These are phyloP conservation scores for Diaporthe velutina DNA, from an alignment of 2,329 filamentous ascomycete genomes.

Conservation along the genomic window DNA sequence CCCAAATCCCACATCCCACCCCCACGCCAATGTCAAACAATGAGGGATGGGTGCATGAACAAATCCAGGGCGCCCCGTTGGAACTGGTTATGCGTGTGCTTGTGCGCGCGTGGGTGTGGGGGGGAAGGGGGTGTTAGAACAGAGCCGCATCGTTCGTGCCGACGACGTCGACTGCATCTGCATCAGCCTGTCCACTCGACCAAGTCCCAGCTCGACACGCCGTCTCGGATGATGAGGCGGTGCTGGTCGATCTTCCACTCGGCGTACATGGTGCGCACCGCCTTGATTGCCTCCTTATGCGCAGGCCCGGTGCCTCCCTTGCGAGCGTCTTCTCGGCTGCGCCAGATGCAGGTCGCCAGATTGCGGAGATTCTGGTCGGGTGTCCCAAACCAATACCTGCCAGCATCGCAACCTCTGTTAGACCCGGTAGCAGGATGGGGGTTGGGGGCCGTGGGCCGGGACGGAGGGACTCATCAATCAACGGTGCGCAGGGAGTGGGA, in stretches of 20 bases:
- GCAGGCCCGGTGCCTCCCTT: constrained; percentile 71
- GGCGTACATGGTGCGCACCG: constrained; percentile 71
- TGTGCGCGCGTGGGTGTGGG: not conserved
- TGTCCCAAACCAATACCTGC: constrained; percentile 87
- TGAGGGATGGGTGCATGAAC: constrained; percentile 26
- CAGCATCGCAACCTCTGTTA: constrained; percentile 29
- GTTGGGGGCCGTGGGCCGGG: too few relatives aligned
- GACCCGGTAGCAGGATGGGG: not conserved
- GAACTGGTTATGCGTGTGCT: not conserved
- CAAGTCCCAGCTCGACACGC: constrained; percentile 43
- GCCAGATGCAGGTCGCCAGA: constrained; percentile 83
- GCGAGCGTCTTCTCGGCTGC: constrained; percentile 69
- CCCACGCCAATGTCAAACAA: constrained; percentile 23
- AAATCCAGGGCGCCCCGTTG: not conserved
- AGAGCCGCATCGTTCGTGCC: constrained; percentile 12
- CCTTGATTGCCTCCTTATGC: constrained; percentile 75
- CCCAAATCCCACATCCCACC: not conserved
- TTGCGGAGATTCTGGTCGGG: constrained; percentile 80
- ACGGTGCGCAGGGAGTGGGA: not conserved
- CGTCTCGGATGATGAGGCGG: constrained; percentile 76
- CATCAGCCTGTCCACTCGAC: constrained; percentile 40
- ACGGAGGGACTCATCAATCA: too few relatives aligned
- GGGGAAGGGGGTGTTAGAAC: not conserved
- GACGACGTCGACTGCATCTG: not conserved
- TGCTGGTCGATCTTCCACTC: constrained; percentile 80